Percentiles rank a stretch among this genome's conserved stretches.
phyloP scores from a whole-genome alignment of 164 flowering plant species.

The Macadamia integrifolia region DNA sequence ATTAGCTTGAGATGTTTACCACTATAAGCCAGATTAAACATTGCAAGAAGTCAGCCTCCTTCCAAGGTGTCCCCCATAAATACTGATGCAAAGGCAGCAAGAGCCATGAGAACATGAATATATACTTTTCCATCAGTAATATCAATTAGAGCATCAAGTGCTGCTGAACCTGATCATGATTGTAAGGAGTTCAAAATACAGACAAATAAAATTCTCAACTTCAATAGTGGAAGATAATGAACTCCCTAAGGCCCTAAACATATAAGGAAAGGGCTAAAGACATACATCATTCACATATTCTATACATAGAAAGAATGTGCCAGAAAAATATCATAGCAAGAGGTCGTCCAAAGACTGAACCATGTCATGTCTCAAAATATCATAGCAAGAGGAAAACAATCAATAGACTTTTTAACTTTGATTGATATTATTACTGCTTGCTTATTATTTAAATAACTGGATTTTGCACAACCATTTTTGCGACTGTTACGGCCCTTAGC shows the following conservation, averaged over 20 bases:
- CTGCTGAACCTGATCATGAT: constrained; percentile 63
- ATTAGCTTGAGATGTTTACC: constrained; percentile 34
- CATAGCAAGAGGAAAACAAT: no score
- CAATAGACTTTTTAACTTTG: no score
- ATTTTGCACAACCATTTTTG: no score
- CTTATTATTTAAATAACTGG: no score
- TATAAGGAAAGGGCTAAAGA: neutral
- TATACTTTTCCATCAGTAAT: constrained; percentile 84
- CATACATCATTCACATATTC: neutral
- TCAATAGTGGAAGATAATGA: neutral
- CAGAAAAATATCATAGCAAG: no score
- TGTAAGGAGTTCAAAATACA: neutral
- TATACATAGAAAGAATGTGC: neutral
- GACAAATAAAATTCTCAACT: neutral
- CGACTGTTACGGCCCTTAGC: no score
- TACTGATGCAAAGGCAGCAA: constrained; percentile 92
- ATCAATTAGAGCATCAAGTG: constrained; percentile 83
- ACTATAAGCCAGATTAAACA: constrained; percentile 97
- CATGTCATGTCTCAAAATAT: no score
- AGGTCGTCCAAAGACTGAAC: no score
- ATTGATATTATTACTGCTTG: no score
- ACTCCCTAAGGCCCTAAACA: neutral
- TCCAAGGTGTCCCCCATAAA: constrained; percentile 94
- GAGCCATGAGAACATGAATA: constrained; percentile 96
- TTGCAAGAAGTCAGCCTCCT: constrained; percentile 93